Percentiles rank a stretch among this genome's conserved stretches.
Conservation (phyloP, 1,284 basidiomycete species). For the Jaminaea rosea region DNA sequence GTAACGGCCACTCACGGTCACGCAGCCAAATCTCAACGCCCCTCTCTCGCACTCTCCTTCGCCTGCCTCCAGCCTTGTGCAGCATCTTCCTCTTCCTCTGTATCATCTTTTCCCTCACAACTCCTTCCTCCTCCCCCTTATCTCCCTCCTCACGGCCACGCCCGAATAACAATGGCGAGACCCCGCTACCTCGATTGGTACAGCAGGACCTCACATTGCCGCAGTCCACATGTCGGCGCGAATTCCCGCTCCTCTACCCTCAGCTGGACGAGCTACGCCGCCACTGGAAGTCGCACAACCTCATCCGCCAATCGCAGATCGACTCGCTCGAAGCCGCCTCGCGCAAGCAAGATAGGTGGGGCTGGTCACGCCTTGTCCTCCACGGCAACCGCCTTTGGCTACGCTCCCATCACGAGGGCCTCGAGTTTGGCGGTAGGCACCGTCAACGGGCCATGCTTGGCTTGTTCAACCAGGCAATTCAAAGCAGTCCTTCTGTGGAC, state of each 20-base stretch:
- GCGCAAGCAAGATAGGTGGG: not conserved
- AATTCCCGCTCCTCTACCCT: constrained; percentile 27
- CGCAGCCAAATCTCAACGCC: too few species aligned
- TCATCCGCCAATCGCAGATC: not conserved
- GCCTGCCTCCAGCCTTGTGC: too few species aligned
- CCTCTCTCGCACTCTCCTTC: too few species aligned
- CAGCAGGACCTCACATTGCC: constrained; percentile 7
- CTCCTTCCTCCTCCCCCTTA: too few species aligned
- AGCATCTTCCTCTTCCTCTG: too few species aligned
- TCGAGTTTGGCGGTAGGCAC: not conserved
- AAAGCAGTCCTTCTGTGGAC: not conserved
- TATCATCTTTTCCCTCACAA: too few species aligned
- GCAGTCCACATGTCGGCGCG: constrained; percentile 13
- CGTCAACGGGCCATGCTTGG: not conserved
- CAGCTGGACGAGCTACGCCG: constrained; percentile 17
- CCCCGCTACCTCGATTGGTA: too few species aligned
- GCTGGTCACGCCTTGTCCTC: not conserved
- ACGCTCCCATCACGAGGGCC: too few species aligned
- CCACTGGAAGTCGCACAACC: constrained; percentile 13
- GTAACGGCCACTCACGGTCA: too few species aligned
- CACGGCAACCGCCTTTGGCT: not conserved
- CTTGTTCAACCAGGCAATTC: not conserved
- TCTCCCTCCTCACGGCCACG: too few species aligned
- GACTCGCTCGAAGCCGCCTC: not conserved
- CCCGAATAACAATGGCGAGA: too few species aligned